Evolutionary conservation across 73 alveolate species (phyloP).

Genomic region (Tetrahymena thermophila): DNA sequence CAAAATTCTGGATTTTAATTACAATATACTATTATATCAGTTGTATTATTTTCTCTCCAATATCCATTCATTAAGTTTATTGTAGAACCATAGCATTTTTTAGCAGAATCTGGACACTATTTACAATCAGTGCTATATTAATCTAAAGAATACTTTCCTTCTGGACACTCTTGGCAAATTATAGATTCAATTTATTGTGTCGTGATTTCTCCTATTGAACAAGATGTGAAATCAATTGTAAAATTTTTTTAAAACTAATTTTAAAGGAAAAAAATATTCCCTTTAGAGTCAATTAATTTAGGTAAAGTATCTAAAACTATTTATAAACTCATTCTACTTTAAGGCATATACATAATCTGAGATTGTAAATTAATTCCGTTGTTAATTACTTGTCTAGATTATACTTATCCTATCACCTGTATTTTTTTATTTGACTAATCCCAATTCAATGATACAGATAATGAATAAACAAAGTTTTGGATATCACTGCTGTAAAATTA

Average conservation of each 20-base stretch:
- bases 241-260: neutral
- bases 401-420: too few species aligned
- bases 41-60: neutral
- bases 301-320: neutral
- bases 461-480: too few species aligned
- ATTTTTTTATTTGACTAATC: too few species aligned
- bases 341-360: neutral
- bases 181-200: neutral
- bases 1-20: neutral
- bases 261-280: neutral
- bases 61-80: neutral
- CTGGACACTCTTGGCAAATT: neutral
- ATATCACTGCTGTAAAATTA: too few species aligned
- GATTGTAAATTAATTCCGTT: neutral
- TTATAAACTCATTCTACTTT: neutral
- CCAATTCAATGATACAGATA: too few species aligned
- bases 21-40: neutral
- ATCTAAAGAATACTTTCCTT: neutral
- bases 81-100: neutral
- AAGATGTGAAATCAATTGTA: neutral
- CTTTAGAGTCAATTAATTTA: neutral
- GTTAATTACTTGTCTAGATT: neutral
- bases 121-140: neutral
- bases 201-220: neutral
- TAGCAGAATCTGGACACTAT: neutral